These are phyloP conservation scores for Talaromyces stipitatus DNA, from an alignment of 495 filamentous ascomycete species.

Conservation along the genomic window DNA sequence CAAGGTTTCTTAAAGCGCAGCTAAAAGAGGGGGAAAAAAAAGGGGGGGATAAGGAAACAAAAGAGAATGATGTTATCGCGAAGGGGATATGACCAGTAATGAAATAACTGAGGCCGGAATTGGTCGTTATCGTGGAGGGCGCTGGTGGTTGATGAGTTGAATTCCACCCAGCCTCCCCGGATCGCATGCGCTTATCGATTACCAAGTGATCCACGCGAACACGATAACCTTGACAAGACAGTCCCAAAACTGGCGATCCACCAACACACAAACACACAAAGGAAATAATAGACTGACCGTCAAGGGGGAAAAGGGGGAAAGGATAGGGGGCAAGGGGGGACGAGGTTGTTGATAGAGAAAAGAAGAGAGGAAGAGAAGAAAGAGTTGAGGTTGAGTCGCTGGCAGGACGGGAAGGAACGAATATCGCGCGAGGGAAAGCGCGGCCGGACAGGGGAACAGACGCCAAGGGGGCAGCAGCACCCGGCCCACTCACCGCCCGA, in stretches of 20 bases:
- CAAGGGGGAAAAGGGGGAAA: slow-evolving; percentile 7
- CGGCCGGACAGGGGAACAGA: slow-evolving; percentile 10
- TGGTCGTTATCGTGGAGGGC: neutral
- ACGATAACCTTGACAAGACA: neutral
- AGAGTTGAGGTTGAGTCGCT: neutral
- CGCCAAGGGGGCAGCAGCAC: neutral
- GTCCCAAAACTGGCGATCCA: neutral
- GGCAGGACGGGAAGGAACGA: slow-evolving; percentile 3
- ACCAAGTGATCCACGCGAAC: slow-evolving; percentile 4
- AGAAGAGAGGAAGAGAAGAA: slow-evolving; percentile 8
- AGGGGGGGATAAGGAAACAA: slow-evolving; percentile 6
- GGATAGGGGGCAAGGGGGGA: neutral
- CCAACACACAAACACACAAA: slow-evolving; percentile 3
- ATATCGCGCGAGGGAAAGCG: neutral
- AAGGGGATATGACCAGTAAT: slow-evolving; percentile 19
- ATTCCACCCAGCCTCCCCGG: slow-evolving; percentile 6
- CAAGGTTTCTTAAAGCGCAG: neutral
- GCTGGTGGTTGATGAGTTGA: neutral
- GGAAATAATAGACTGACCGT: slow-evolving; percentile 10
- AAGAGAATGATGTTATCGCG: slow-evolving; percentile 13
- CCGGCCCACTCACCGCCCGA: slow-evolving; percentile 6
- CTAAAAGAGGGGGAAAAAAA: neutral
- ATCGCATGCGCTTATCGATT: slow-evolving; percentile 8
- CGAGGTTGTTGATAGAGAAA: slow-evolving; percentile 9
- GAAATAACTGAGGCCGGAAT: slow-evolving; percentile 7